Conservation (phyloP, 331 rosid genomes). For the Malus hybrid region DNA sequence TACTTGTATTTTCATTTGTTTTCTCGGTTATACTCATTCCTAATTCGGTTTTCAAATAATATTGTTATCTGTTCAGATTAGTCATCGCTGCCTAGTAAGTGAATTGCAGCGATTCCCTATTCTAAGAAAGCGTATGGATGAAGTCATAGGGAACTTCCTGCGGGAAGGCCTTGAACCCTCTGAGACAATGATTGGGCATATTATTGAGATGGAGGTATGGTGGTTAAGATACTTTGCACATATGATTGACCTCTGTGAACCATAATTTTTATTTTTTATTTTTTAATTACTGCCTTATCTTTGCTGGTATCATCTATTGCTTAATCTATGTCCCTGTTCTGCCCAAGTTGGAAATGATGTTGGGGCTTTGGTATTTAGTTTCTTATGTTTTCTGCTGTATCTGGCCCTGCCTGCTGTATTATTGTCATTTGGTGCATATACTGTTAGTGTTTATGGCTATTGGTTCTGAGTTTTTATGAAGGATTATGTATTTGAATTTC, state of each 20-base stretch:
- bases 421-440: background rate
- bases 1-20: slow-evolving; percentile 10
- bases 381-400: background rate
- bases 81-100: slow-evolving; percentile 70
- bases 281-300: background rate
- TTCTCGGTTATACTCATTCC: background rate
- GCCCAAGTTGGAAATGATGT: background rate
- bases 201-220: slow-evolving; percentile 90
- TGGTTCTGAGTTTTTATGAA: too few relatives aligned
- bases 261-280: background rate
- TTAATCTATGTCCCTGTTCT: background rate
- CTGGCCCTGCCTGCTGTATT: background rate
- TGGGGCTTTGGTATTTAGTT: background rate
- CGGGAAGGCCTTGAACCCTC: slow-evolving; percentile 94
- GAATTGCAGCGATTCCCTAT: slow-evolving; percentile 90
- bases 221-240: background rate
- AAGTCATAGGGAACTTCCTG: slow-evolving; percentile 75
- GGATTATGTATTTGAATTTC: too few relatives aligned
- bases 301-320: background rate
- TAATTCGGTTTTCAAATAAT: slow-evolving; percentile 5
- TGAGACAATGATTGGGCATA: slow-evolving; percentile 80
- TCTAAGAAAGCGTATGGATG: slow-evolving; percentile 85
- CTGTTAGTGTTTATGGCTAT: background rate
- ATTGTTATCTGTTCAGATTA: slow-evolving; percentile 51
- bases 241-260: background rate